Conservation (phyloP, 2,329 filamentous ascomycete genomes). For the Huntiella moniliformis region DNA sequence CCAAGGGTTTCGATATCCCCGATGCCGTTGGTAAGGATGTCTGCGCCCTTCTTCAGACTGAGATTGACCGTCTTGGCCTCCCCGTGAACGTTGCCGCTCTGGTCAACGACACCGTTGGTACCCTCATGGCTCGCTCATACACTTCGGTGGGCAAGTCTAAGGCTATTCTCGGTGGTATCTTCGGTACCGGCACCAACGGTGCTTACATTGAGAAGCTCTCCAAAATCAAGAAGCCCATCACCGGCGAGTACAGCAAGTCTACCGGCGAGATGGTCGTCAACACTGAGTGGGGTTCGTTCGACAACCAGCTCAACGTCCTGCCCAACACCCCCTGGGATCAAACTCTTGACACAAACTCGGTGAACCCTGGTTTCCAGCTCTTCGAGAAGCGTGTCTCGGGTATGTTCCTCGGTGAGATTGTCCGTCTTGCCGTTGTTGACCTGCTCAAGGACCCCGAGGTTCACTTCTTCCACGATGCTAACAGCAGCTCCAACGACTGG, state of each 20-base stretch:
- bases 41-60: constrained; percentile 69
- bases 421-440: constrained; percentile 56
- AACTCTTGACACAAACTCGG: constrained; percentile 57
- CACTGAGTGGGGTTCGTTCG: constrained; percentile 96
- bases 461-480: constrained; percentile 57
- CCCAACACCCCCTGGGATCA: constrained; percentile 72
- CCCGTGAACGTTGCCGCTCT: constrained; percentile 90
- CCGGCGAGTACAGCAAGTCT: constrained; percentile 52
- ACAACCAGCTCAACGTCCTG: constrained; percentile 77
- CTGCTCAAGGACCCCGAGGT: constrained; percentile 49
- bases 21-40: constrained; percentile 91
- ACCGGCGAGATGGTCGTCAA: constrained; percentile 96
- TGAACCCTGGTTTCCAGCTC: constrained; percentile 92
- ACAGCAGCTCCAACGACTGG: constrained; percentile 52
- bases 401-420: constrained; percentile 94
- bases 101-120: constrained; percentile 95
- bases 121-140: constrained; percentile 93
- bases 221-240: constrained; percentile 62
- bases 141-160: constrained; percentile 73
- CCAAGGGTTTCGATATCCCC: constrained; percentile 94
- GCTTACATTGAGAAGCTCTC: constrained; percentile 86
- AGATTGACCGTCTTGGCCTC: constrained; percentile 70
- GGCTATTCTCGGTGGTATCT: constrained; percentile 87
- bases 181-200: constrained; percentile 92
- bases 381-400: constrained; percentile 97